phyloP scores from a whole-genome alignment of 2,329 filamentous ascomycete genomes.

The Chrysoporthe puriensis region DNA sequence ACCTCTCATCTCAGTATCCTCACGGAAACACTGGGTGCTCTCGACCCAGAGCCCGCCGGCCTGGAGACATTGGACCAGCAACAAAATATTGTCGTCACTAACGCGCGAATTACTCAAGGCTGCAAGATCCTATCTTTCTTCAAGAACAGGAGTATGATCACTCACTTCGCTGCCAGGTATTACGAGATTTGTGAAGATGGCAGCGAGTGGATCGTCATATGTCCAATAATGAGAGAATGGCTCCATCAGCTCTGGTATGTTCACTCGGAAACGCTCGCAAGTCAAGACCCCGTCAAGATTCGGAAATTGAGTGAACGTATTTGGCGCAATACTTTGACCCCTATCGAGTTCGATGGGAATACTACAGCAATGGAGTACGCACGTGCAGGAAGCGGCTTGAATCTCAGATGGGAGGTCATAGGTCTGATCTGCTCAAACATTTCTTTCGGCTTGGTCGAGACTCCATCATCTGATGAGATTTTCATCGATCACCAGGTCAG shows the following conservation, averaged over 20 bases:
- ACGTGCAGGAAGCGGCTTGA: slow-evolving; percentile 35
- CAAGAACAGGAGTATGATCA: slow-evolving; percentile 36
- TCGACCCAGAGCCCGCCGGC: slow-evolving; percentile 34
- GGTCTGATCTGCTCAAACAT: slow-evolving; percentile 38
- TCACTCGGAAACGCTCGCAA: slow-evolving; percentile 36
- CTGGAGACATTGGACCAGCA: slow-evolving; percentile 33
- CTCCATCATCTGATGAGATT: slow-evolving; percentile 35
- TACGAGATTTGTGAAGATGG: slow-evolving; percentile 37
- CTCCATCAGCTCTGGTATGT: slow-evolving; percentile 36
- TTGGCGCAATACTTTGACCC: slow-evolving; percentile 41
- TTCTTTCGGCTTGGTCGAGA: slow-evolving; percentile 35
- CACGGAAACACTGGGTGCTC: slow-evolving; percentile 36
- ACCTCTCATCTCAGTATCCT: slow-evolving; percentile 40
- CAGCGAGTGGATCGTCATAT: slow-evolving; percentile 32
- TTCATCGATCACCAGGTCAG: slow-evolving; percentile 36
- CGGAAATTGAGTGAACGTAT: slow-evolving; percentile 38
- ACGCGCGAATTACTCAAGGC: slow-evolving; percentile 38
- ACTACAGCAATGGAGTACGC: slow-evolving; percentile 38
- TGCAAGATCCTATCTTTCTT: slow-evolving; percentile 39
- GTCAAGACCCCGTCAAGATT: slow-evolving; percentile 39
- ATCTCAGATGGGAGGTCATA: slow-evolving; percentile 42
- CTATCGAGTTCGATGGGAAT: slow-evolving; percentile 35
- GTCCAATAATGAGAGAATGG: slow-evolving; percentile 41
- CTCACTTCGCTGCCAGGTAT: slow-evolving; percentile 36
- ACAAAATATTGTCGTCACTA: slow-evolving; percentile 35